A percentile compares a stretch with the other conserved stretches of the same genome.
These are phyloP conservation scores for Turritis glabra DNA, from an alignment of 345 rosid species.

Conservation along the genomic window DNA sequence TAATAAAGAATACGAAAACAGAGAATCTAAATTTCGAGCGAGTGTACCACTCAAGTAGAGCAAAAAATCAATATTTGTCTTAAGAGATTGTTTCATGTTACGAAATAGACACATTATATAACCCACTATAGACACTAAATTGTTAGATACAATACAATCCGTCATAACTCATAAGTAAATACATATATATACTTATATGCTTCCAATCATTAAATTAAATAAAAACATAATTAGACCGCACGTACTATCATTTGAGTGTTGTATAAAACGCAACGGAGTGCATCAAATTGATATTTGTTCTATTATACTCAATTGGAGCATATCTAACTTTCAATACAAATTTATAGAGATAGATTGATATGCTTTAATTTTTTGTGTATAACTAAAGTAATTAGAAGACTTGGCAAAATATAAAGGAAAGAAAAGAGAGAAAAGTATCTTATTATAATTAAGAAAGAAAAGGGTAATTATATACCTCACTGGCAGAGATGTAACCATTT, in stretches of 20 bases:
- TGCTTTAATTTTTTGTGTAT: not conserved
- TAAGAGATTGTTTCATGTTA: not conserved
- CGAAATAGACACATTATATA: not conserved
- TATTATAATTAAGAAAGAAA: not conserved
- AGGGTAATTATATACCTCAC: constrained; percentile 49
- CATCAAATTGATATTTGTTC: not conserved
- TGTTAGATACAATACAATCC: not conserved
- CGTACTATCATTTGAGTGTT: constrained; percentile 10
- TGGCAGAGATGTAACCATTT: constrained; percentile 80
- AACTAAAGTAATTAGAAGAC: not conserved
- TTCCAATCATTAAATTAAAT: constrained; percentile 1
- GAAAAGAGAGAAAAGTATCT: not conserved
- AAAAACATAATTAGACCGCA: constrained; percentile 7
- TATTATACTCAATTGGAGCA: not conserved
- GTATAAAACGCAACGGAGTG: not conserved
- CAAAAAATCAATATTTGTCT: not conserved
- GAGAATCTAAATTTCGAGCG: not conserved
- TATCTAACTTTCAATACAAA: not conserved
- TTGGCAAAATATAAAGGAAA: not conserved
- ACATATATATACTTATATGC: not conserved
- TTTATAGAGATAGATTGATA: not conserved
- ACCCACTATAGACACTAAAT: not conserved
- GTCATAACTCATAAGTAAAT: not conserved
- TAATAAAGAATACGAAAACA: not conserved
- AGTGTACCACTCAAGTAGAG: not conserved